Evolutionary conservation across 371 early-diverging fungal species (phyloP).

Genomic region (Lichtheimia ramosa): DNA sequence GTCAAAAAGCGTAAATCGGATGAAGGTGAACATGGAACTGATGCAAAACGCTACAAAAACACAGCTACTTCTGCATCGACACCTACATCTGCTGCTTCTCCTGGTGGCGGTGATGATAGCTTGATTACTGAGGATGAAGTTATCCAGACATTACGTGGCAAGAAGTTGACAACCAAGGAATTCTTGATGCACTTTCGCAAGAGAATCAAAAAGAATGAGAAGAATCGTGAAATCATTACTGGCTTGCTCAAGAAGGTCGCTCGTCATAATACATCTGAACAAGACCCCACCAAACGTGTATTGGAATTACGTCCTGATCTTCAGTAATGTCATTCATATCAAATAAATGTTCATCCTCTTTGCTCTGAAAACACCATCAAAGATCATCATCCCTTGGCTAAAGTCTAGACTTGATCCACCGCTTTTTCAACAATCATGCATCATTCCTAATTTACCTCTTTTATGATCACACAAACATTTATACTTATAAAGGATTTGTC

Average conservation of each 20-base stretch:
- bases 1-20: slow-evolving; percentile 39
- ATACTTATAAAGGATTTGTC: no score
- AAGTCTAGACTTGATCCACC: no score
- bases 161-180: slow-evolving; percentile 64
- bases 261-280: slow-evolving; percentile 39
- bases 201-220: slow-evolving; percentile 65
- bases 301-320: slow-evolving; percentile 53
- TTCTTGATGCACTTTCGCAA: slow-evolving; percentile 64
- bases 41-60: slow-evolving; percentile 12
- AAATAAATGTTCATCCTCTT: no score
- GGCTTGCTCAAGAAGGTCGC: slow-evolving; percentile 67
- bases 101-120: slow-evolving; percentile 22
- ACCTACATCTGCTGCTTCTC: slow-evolving; percentile 6
- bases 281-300: slow-evolving; percentile 40
- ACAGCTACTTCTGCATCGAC: slow-evolving; percentile 1
- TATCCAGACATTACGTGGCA: slow-evolving; percentile 55
- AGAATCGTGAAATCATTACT: slow-evolving; percentile 63
- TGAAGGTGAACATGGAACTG: slow-evolving; percentile 9
- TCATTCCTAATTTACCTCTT: no score
- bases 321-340: slow-evolving; percentile 3
- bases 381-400: background rate
- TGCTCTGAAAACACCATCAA: background rate
- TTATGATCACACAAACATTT: no score
- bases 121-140: slow-evolving; percentile 74
- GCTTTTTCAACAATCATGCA: no score